phyloP scores from a whole-genome alignment of 345 rosid species.

The Eucalyptus pauciflora region DNA sequence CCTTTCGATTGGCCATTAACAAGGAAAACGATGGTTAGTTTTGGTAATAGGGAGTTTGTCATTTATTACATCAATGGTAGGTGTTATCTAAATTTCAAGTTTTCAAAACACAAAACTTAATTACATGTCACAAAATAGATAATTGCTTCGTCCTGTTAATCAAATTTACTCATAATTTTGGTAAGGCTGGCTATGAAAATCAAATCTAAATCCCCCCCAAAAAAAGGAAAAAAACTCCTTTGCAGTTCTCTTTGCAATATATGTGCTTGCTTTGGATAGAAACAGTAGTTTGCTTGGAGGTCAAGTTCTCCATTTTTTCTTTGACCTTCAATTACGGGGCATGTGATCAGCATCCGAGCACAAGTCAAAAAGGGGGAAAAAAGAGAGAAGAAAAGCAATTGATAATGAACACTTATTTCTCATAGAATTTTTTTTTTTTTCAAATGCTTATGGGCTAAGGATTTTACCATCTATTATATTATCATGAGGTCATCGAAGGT shows the following conservation, averaged over 20 bases:
- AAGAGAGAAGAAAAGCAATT: not conserved
- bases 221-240: not conserved
- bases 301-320: not conserved
- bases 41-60: not conserved
- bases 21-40: not conserved
- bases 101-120: not conserved
- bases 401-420: not conserved
- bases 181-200: not conserved
- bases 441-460: not conserved
- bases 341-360: not conserved
- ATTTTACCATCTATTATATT: not conserved
- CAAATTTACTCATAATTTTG: not conserved
- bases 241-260: not conserved
- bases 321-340: not conserved
- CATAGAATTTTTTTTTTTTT: no score
- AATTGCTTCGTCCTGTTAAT: not conserved
- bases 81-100: not conserved
- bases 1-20: not conserved
- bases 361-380: not conserved
- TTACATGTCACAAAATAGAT: not conserved
- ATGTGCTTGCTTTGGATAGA: not conserved
- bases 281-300: not conserved
- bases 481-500: not conserved
- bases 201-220: not conserved
- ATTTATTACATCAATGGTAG: not conserved